A percentile compares a stretch with the other conserved stretches of the same genome.
Evolutionary conservation across 1,284 basidiomycete species (phyloP).

Genomic region (Lentinula novae-zelandiae): DNA sequence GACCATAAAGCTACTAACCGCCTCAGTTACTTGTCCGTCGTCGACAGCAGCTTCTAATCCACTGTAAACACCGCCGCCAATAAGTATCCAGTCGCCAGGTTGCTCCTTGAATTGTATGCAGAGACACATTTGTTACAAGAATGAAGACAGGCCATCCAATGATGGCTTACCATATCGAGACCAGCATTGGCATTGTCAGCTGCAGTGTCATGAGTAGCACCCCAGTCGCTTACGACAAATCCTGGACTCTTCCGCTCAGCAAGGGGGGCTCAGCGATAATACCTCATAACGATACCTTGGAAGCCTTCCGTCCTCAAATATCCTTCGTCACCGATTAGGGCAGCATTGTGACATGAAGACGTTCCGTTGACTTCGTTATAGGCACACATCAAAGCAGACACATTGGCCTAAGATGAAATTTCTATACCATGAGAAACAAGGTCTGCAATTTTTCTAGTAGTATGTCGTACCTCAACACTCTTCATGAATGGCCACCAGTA

Average conservation of each 20-base stretch:
- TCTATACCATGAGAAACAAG: not conserved
- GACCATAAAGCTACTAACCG: constrained; percentile 34
- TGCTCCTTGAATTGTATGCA: constrained; percentile 26
- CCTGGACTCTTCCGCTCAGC: constrained; percentile 21
- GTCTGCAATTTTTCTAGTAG: not conserved
- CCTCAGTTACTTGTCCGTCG: constrained; percentile 39
- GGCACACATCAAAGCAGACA: constrained; percentile 71
- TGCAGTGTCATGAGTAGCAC: constrained; percentile 43
- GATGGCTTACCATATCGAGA: constrained; percentile 33
- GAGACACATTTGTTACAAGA: not conserved
- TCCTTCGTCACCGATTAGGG: constrained; percentile 32
- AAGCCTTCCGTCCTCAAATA: constrained; percentile 37
- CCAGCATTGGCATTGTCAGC: constrained; percentile 42
- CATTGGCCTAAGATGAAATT: constrained; percentile 44
- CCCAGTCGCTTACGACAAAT: constrained; percentile 47
- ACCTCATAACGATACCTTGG: constrained; percentile 27
- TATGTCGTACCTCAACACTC: constrained; percentile 34
- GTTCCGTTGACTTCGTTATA: constrained; percentile 53
- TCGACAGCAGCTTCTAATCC: constrained; percentile 32
- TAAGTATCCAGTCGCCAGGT: constrained; percentile 41
- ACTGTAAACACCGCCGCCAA: constrained; percentile 35
- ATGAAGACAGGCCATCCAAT: not conserved
- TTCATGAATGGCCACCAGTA: constrained; percentile 57
- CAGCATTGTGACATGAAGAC: constrained; percentile 37
- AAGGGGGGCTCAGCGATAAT: not conserved